Evolutionary conservation across 306 rosid species (phyloP).

Genomic region (Oemleria cerasiformis): DNA sequence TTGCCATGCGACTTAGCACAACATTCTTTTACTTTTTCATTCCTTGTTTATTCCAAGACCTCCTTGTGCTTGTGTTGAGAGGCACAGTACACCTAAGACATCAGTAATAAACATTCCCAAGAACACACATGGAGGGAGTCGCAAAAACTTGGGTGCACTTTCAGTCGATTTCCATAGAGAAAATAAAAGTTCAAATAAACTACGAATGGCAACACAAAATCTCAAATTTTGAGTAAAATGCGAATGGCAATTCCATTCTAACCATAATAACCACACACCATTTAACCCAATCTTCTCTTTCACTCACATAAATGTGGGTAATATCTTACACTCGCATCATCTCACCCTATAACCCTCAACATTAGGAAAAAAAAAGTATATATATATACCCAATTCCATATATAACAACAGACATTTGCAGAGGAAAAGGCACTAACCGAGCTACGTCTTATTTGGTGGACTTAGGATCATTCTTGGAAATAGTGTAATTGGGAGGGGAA

Average conservation of each 20-base stretch:
- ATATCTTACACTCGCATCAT: not conserved
- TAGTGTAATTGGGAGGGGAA: constrained; percentile 38
- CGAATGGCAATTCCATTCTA: not conserved
- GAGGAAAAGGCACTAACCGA: constrained; percentile 6
- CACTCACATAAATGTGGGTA: not conserved
- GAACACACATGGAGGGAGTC: too few relatives aligned
- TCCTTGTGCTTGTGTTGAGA: not conserved
- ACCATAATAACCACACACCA: not conserved
- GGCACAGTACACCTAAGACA: not conserved
- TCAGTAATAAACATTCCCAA: too few relatives aligned
- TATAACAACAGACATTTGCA: not conserved
- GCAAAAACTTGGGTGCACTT: too few relatives aligned
- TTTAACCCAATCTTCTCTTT: not conserved
- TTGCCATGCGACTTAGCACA: not conserved
- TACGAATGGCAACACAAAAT: too few relatives aligned
- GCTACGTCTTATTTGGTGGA: constrained; percentile 15
- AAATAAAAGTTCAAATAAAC: too few relatives aligned
- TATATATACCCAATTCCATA: not conserved
- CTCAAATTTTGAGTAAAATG: not conserved
- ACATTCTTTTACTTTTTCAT: not conserved
- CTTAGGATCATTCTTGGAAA: constrained; percentile 14
- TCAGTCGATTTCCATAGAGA: too few relatives aligned
- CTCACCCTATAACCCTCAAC: not conserved
- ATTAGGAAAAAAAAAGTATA: too few relatives aligned
- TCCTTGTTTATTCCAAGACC: not conserved